These are phyloP conservation scores for Colletotrichum euphorbiae DNA, from an alignment of 2,329 filamentous ascomycete species.

Conservation along the genomic window DNA sequence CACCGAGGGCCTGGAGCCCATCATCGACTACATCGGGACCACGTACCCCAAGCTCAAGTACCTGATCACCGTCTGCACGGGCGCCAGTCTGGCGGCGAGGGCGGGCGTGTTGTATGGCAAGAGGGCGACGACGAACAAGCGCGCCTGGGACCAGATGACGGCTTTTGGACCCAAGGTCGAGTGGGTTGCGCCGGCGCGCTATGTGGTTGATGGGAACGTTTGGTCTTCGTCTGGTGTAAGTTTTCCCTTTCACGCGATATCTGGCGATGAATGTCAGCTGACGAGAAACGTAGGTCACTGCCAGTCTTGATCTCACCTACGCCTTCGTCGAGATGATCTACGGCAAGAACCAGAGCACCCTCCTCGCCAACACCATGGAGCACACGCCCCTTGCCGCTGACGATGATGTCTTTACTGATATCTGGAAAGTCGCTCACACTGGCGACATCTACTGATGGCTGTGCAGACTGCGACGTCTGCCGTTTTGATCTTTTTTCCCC, in stretches of 20 bases:
- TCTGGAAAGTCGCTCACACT: constrained; percentile 44
- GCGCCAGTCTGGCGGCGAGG: constrained; percentile 67
- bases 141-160: constrained; percentile 62
- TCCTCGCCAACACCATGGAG: constrained; percentile 63
- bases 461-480: too few relatives aligned
- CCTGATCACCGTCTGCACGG: constrained; percentile 75
- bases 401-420: constrained; percentile 47
- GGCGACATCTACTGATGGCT: too few relatives aligned
- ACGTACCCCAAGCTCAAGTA: constrained; percentile 63
- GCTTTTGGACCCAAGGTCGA: constrained; percentile 61
- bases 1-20: constrained; percentile 46
- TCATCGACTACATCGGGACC: constrained; percentile 54
- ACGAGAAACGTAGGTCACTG: constrained; percentile 46
- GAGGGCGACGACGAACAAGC: constrained; percentile 76
- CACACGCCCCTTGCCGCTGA: constrained; percentile 54
- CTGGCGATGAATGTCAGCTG: neutral
- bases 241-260: constrained; percentile 22
- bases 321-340: constrained; percentile 57
- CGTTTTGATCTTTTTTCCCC: neutral
- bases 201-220: constrained; percentile 73
- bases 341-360: constrained; percentile 59
- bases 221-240: constrained; percentile 72
- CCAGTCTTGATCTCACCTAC: constrained; percentile 52
- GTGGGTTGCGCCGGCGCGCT: constrained; percentile 72
- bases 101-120: constrained; percentile 70